These are phyloP conservation scores for Picea abies DNA, from an alignment of 83 land plant genomes.

Conservation along the genomic window DNA sequence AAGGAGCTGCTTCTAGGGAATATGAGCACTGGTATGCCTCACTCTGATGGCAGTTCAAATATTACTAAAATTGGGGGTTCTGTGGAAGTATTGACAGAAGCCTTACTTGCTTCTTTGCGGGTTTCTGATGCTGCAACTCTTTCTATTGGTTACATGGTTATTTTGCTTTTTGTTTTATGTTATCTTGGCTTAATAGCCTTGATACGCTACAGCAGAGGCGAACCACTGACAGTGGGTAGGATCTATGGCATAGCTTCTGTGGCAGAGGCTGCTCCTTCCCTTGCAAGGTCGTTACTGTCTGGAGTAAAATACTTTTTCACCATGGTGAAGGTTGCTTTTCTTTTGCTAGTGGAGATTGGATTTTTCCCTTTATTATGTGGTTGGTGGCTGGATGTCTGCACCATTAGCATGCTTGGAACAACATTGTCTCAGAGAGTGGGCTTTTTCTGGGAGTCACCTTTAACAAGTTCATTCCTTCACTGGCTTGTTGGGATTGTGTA, in stretches of 20 bases:
- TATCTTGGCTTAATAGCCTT: slow-evolving; percentile 80
- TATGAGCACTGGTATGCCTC: slow-evolving; percentile 29
- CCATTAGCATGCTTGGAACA: slow-evolving; percentile 91
- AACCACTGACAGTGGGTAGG: slow-evolving; percentile 82
- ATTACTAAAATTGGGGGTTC: slow-evolving; percentile 21
- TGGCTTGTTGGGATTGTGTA: slow-evolving; percentile 98
- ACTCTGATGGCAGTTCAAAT: slow-evolving; percentile 20
- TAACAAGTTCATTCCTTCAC: slow-evolving; percentile 89
- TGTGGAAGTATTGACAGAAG: slow-evolving; percentile 56
- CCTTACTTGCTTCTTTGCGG: slow-evolving; percentile 44
- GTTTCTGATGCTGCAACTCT: slow-evolving; percentile 96
- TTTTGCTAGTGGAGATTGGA: slow-evolving; percentile 94
- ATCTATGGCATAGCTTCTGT: slow-evolving; percentile 79
- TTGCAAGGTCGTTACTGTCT: slow-evolving; percentile 74
- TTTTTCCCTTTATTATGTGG: slow-evolving; percentile 98
- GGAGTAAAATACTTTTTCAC: slow-evolving; percentile 88
- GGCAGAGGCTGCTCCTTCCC: slow-evolving; percentile 84
- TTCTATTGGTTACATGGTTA: slow-evolving; percentile 81
- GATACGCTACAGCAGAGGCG: slow-evolving; percentile 80
- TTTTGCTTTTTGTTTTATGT: slow-evolving; percentile 61
- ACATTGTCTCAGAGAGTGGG: slow-evolving; percentile 75
- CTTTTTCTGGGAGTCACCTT: slow-evolving; percentile 84
- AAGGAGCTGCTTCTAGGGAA: slow-evolving; percentile 30
- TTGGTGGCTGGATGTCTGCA: slow-evolving; percentile 99
- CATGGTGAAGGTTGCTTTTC: slow-evolving; percentile 95